Conservation (phyloP, 768 basidiomycete genomes). For the Agrocybe chaxingu region DNA sequence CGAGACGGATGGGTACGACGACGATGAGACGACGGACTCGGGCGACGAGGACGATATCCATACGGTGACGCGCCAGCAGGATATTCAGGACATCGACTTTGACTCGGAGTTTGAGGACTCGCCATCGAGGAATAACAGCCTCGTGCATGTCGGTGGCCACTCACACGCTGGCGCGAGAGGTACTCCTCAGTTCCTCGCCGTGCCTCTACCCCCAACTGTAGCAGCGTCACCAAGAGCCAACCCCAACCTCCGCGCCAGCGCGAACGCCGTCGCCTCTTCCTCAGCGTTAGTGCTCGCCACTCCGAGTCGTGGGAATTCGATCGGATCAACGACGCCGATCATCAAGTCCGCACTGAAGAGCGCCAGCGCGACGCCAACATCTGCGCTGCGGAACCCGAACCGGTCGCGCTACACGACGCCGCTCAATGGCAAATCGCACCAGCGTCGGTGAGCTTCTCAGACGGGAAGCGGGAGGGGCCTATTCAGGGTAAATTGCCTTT, state of each 20-base stretch:
- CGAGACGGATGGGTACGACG: slow-evolving; percentile 34
- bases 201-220: background rate
- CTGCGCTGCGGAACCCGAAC: slow-evolving; percentile 54
- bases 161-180: too few species aligned
- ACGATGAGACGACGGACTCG: slow-evolving; percentile 49
- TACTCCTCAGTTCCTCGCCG: too few species aligned
- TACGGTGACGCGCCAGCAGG: slow-evolving; percentile 22
- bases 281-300: slow-evolving; percentile 18
- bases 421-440: slow-evolving; percentile 44
- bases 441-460: slow-evolving; percentile 95
- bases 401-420: slow-evolving; percentile 54
- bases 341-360: slow-evolving; percentile 45
- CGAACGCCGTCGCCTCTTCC: slow-evolving; percentile 11
- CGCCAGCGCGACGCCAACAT: slow-evolving; percentile 48
- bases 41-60: slow-evolving; percentile 42
- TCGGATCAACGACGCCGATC: slow-evolving; percentile 28
- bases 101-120: slow-evolving; percentile 37
- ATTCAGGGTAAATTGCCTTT: slow-evolving; percentile 50
- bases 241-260: slow-evolving; percentile 2
- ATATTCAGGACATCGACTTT: slow-evolving; percentile 34
- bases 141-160: background rate
- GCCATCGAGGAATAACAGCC: slow-evolving; percentile 16
- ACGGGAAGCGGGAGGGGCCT: slow-evolving; percentile 88
- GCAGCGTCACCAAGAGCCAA: background rate
- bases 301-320: slow-evolving; percentile 21